phyloP scores from a whole-genome alignment of 805 yeast genomes.

The Sugiyamaella valdiviana region DNA sequence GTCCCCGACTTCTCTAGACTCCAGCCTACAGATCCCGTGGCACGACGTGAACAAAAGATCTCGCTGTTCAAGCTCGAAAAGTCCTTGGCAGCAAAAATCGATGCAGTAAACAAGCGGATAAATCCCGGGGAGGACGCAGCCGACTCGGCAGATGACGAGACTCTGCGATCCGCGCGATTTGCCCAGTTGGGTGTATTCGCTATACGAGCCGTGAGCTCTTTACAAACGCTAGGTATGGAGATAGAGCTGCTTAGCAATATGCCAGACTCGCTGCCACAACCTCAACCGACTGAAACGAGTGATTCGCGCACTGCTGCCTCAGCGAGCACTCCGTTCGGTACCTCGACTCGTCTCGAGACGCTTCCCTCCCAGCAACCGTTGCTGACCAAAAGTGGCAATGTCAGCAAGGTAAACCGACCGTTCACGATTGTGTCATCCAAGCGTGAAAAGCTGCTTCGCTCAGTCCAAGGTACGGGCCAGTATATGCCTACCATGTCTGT shows the following conservation, averaged over 20 bases:
- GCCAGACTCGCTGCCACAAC: slow-evolving; percentile 30
- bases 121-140: not conserved
- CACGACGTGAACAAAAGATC: slow-evolving; percentile 64
- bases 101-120: slow-evolving; percentile 19
- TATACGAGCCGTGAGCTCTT: slow-evolving; percentile 46
- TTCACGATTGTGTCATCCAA: slow-evolving; percentile 55
- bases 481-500: slow-evolving; percentile 89
- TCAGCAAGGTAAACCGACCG: slow-evolving; percentile 71
- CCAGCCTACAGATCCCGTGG: slow-evolving; percentile 32
- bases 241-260: slow-evolving; percentile 50
- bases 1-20: slow-evolving; percentile 10
- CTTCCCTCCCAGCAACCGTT: slow-evolving; percentile 35
- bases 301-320: not conserved
- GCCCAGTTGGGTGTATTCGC: slow-evolving; percentile 51
- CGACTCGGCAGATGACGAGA: slow-evolving; percentile 52
- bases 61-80: slow-evolving; percentile 58
- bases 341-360: slow-evolving; percentile 58
- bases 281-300: not conserved
- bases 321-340: slow-evolving; percentile 35
- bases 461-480: slow-evolving; percentile 90
- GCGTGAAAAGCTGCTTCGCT: slow-evolving; percentile 49
- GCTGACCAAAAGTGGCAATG: slow-evolving; percentile 66
- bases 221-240: slow-evolving; percentile 63
- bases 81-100: slow-evolving; percentile 42
- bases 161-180: slow-evolving; percentile 47